Conservation (phyloP, 768 basidiomycete genomes). For the Pisolithus tinctorius region DNA sequence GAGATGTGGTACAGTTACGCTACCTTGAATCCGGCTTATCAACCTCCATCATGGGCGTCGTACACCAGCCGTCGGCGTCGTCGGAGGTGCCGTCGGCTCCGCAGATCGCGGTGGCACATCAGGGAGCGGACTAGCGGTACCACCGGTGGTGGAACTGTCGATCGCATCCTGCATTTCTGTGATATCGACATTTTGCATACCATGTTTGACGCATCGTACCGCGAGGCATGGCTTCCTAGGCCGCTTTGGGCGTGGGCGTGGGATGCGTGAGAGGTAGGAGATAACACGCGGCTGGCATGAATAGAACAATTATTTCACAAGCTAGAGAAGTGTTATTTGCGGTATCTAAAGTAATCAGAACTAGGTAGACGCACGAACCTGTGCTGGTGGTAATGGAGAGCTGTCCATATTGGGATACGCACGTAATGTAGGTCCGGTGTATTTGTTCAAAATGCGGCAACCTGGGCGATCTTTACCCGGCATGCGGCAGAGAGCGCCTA, state of each 20-base stretch:
- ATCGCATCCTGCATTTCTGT: neutral
- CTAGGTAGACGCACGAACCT: neutral
- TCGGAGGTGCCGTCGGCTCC: neutral
- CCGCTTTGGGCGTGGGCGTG: neutral
- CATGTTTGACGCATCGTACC: neutral
- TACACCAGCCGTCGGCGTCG: neutral
- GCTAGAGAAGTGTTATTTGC: neutral
- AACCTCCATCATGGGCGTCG: neutral
- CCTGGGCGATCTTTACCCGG: slow-evolving; percentile 1
- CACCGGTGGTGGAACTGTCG: neutral
- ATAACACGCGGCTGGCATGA: neutral
- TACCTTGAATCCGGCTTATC: neutral
- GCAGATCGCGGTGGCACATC: neutral
- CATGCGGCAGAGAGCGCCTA: neutral
- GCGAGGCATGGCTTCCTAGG: neutral
- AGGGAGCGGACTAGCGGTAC: neutral
- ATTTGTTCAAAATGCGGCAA: neutral
- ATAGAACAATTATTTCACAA: neutral
- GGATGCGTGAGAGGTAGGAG: neutral
- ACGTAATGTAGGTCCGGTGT: neutral
- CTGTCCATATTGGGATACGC: neutral
- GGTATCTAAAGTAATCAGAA: neutral
- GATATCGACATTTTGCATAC: neutral
- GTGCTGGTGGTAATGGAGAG: neutral
- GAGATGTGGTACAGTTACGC: neutral